Conservation (phyloP, 1,139 yeast genomes). For the Maudiozyma humilis region DNA sequence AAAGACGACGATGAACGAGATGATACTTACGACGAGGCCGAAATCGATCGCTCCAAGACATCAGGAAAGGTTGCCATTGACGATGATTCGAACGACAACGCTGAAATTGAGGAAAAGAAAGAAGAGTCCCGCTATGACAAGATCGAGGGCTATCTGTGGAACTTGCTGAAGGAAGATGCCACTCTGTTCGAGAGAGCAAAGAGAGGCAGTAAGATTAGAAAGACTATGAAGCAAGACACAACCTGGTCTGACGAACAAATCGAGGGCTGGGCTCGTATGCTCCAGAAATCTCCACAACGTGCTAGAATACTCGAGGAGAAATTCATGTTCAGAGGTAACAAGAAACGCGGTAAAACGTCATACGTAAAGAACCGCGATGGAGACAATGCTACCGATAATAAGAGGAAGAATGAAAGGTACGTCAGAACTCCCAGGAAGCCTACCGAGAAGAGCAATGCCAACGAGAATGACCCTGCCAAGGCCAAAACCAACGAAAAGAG, state of each 20-base stretch:
- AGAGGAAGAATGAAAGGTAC: slow-evolving; percentile 2
- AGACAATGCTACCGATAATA: not conserved
- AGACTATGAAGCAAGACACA: slow-evolving; percentile 43
- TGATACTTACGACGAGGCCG: slow-evolving; percentile 77
- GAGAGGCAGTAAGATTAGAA: slow-evolving; percentile 48
- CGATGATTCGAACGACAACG: slow-evolving; percentile 8
- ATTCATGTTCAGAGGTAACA: slow-evolving; percentile 42
- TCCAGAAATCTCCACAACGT: slow-evolving; percentile 55
- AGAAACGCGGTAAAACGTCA: slow-evolving; percentile 24
- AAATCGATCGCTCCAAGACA: slow-evolving; percentile 24
- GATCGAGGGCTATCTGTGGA: slow-evolving; percentile 51
- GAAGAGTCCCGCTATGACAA: slow-evolving; percentile 24
- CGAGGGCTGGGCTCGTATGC: slow-evolving; percentile 86
- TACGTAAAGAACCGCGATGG: slow-evolving; percentile 23
- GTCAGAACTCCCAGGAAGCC: slow-evolving; percentile 1
- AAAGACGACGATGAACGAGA: slow-evolving; percentile 60
- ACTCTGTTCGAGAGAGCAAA: slow-evolving; percentile 41
- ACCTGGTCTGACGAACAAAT: slow-evolving; percentile 84
- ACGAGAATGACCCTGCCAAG: slow-evolving; percentile 8
- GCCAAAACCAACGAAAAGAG: slow-evolving; percentile 23
- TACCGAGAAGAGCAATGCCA: not conserved
- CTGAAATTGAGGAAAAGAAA: slow-evolving; percentile 15
- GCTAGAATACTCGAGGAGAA: slow-evolving; percentile 55
- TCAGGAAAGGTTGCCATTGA: slow-evolving; percentile 9
- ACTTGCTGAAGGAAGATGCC: slow-evolving; percentile 46